phyloP scores from a whole-genome alignment of 108 stramenopile species.

The Skeletonema marinoi region DNA sequence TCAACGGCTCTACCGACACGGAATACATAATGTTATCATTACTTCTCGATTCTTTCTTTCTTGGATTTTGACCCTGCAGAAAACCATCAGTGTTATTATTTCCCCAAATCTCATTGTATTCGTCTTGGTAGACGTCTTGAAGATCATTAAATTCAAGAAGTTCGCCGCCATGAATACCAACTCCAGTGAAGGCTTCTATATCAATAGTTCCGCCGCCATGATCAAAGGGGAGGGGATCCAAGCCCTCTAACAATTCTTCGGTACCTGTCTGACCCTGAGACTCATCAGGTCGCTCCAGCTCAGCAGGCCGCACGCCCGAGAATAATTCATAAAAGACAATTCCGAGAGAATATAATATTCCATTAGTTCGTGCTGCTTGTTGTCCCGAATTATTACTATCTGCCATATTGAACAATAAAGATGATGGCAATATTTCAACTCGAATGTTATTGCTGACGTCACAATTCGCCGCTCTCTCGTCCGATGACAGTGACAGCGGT shows the following conservation, averaged over 20 bases:
- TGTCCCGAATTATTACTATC: neutral
- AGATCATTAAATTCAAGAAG: too few species aligned
- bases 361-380: neutral
- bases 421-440: neutral
- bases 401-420: neutral
- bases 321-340: neutral
- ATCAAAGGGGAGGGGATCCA: neutral
- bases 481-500: neutral
- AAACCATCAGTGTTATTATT: neutral
- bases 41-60: neutral
- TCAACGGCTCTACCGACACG: neutral
- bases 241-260: neutral
- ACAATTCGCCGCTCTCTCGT: neutral
- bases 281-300: neutral
- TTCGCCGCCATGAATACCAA: too few species aligned
- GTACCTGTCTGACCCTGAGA: neutral
- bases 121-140: neutral
- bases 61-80: neutral
- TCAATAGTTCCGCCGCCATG: neutral
- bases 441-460: neutral
- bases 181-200: neutral
- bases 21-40: neutral
- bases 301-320: neutral
- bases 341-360: neutral
- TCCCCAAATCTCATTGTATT: neutral